Evolutionary conservation across 352 stramenopile genomes (phyloP).

Genomic region (Pythium phragmiticola): DNA sequence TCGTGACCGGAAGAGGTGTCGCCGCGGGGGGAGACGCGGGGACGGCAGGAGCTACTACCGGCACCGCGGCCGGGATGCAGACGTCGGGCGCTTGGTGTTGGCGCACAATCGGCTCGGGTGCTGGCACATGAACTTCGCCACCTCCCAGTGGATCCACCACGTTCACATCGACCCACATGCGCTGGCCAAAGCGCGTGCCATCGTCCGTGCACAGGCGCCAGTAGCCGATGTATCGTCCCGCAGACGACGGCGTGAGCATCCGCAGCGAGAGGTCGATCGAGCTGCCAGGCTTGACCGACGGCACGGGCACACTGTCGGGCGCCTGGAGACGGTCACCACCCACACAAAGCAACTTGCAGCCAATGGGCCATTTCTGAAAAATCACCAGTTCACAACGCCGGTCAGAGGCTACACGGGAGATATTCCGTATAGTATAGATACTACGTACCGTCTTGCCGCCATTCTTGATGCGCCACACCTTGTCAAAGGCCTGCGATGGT

Average conservation of each 20-base stretch:
- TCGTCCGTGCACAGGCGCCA: conserved; percentile 84
- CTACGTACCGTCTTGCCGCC: conserved; percentile 46
- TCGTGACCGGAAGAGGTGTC: neutral
- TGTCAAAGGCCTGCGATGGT: conserved; percentile 70
- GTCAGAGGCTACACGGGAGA: neutral
- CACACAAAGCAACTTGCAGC: conserved; percentile 65
- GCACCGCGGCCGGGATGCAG: conserved; percentile 14
- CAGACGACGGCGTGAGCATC: conserved; percentile 58
- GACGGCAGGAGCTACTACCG: conserved; percentile 6
- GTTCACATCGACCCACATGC: conserved; percentile 88
- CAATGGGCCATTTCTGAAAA: conserved; percentile 64
- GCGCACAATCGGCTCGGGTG: conserved; percentile 17
- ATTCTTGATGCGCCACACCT: conserved; percentile 88
- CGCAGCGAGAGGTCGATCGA: conserved; percentile 74
- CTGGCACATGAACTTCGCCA: conserved; percentile 24
- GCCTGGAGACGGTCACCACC: conserved; percentile 76
- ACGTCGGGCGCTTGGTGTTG: conserved; percentile 12
- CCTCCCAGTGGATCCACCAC: conserved; percentile 38
- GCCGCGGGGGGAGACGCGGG: neutral
- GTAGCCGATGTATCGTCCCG: conserved; percentile 86
- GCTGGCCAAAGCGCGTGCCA: conserved; percentile 83
- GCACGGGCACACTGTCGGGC: conserved; percentile 69
- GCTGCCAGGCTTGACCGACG: conserved; percentile 59
- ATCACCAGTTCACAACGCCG: neutral
- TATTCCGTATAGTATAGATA: neutral